Evolutionary conservation across 2,329 filamentous ascomycete species (phyloP).

Genomic region (Aspergillus sp.): DNA sequence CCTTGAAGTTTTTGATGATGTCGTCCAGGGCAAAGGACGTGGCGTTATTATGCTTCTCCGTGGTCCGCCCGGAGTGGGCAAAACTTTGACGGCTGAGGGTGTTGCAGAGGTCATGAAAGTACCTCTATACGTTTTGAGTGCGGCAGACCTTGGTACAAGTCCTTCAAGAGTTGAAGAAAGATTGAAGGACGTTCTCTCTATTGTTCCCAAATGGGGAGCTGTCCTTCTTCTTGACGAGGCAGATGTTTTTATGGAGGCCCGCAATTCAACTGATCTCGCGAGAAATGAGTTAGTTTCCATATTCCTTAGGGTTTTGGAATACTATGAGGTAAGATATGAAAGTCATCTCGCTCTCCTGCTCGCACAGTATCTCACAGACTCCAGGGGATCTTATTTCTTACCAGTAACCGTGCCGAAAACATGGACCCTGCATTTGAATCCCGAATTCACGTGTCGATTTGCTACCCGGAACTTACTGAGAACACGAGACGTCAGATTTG

Average conservation of each 20-base stretch:
- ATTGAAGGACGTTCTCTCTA: constrained; percentile 50
- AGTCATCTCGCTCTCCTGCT: no score
- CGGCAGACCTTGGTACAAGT: constrained; percentile 52
- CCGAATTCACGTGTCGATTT: constrained; percentile 43
- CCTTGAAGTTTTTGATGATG: constrained; percentile 48
- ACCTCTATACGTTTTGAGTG: constrained; percentile 53
- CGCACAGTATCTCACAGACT: no score
- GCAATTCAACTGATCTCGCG: constrained; percentile 43
- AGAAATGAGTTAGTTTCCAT: constrained; percentile 50
- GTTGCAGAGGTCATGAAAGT: constrained; percentile 54
- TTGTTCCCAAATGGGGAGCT: constrained; percentile 54
- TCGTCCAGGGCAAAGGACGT: constrained; percentile 55
- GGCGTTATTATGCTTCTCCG: constrained; percentile 55
- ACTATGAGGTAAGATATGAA: constrained; percentile 28
- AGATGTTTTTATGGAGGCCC: constrained; percentile 27
- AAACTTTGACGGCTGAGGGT: constrained; percentile 55
- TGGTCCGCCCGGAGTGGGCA: constrained; percentile 56
- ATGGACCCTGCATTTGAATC: constrained; percentile 51
- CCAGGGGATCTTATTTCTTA: constrained; percentile 50
- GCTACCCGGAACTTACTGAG: constrained; percentile 44
- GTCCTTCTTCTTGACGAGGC: constrained; percentile 51
- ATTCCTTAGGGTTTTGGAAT: constrained; percentile 34
- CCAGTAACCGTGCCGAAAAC: constrained; percentile 47
- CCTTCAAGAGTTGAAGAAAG: constrained; percentile 46
- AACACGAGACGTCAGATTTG: constrained; percentile 44